Evolutionary conservation across 768 basidiomycete species (phyloP), one percentile per base, ranked within the genome.

Genomic region (Leccinum barrowsii): DNA sequence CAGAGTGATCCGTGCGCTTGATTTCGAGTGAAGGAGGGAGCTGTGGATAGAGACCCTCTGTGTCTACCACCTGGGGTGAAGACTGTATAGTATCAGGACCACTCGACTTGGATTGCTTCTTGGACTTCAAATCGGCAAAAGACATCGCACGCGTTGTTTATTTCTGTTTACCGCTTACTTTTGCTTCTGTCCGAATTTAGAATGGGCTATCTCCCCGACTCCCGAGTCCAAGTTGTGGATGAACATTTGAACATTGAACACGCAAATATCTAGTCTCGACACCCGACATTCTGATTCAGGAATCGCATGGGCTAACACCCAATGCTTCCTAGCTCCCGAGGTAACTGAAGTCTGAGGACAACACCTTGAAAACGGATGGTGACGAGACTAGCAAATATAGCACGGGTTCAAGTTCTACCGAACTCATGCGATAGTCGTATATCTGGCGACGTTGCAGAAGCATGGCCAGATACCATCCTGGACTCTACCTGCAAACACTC

Each of bases 1-100:
- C 84, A 1, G 68, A 69, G n/a, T 50, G 47, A 1, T 59, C 51
- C 5, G 77, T 74, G 5, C 59, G 66, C 30, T 76, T 71, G 34
- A 82, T 70, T 56, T 79, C 77, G 24, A 85, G 56, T 2, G 60
- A 66, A 6, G 65, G n/a, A 1, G 84, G 81, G n/a, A 83, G 57
- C 15, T 64, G 61, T 7, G 59, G 57, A 57, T 73, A 70, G 15
- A 70, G 58, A 13, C 52, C 55, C 6, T 54, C 37, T 13, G 53
- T 57, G 26, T 69, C 50, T 6, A 52, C 37, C 7, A 52, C 48
- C 70, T 69, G 57, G 35, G 54, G 46, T 60, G 63, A 66, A 60
- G 64, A 67, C 63, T 59, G 63, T 65, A 64, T 67, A 61, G 63
- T 32, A 57, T 68, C 51, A 52, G 64, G 61, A 63, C 49, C 59